Evolutionary conservation across 139 green algal species (phyloP), one percentile per base, ranked within the genome.

Genomic region (Chlamydomonas schloesseri): DNA sequence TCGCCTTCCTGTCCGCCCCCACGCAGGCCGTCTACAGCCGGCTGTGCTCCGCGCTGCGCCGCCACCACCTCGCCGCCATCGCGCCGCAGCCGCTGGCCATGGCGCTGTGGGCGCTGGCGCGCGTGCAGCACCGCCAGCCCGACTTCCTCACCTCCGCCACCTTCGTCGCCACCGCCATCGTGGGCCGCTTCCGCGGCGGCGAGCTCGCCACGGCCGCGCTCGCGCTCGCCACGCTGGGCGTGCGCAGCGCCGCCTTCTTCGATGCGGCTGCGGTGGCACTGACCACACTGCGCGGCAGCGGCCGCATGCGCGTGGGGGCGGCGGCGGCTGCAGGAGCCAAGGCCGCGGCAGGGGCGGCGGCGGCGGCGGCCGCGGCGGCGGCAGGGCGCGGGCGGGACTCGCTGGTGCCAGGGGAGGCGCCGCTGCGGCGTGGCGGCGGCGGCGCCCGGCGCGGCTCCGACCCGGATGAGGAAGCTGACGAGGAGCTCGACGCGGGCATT

Each of bases 91-190:
- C 64, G 8, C 78, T 84, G 65, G 65, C 31, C 34, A 36, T 76
- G 78, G 8, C 65, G 29, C 64, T 84, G 46, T 76, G 78, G 65
- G 78, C 78, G n/a, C 78, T 84, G 65, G 78, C 78, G 26, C 42
- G 29, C 3, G 78, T 67, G 17, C 46, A 31, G 65, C 78, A 84
- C 78, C 55, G 65, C 46, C 34, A 50, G 46, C 46, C 78, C 29
- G 42, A 3, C 65, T 71, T 75, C 65, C 46, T 75, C 34, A 9
- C 46, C 65, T 2, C 46, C 65, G 65, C 31, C 47, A 47, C 78
- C 65, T 28, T n/a, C 18, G 46, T 74, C 15, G 78, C 78, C 11
- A 29, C 78, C 64, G 78, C 78, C 15, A 36, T 84, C 13, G 65
- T 46, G 47, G 3, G 28, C 21, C 46, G 18, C 46, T 75, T 84